Evolutionary conservation across 768 basidiomycete species (phyloP), one percentile per base, ranked within the genome.

Genomic region (Hypholoma fasciculare): DNA sequence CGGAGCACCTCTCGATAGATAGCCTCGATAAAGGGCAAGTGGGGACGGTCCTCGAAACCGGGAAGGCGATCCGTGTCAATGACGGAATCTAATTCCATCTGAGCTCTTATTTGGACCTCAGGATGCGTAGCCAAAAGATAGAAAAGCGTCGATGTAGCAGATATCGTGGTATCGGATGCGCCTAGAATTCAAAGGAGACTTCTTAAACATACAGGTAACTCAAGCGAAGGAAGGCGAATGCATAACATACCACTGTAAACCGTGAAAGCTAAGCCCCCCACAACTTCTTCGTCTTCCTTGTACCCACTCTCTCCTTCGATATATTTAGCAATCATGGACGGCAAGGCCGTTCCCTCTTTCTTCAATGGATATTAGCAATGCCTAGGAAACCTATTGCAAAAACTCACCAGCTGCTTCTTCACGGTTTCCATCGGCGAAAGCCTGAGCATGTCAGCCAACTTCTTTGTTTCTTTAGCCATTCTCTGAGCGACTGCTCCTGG

Each of bases 1-100:
- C 76, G 67, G 23, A 76, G 49, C 6, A 72, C 60, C 60, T 80
- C 78, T 53, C 71, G 71, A 23, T 71, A 54, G 3, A 79, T 49
- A 2, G 76, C 76, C 1, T 65, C 57, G 23, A 77, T 51, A 53
- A 75, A 77, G 0, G 74, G 74, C 27, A 77, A 54, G 5, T 51
- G 49, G 8, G 60, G 52, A 1, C 61, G 58, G 51, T 78, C 74
- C 0, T 65, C 64, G 38, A 68, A 66, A 3, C 49, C 60, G 1
- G 72, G 70, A 16, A 75, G 58, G 9, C 72, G 63, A 12, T 63
- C 58, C 2, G 43, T 20, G 5, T 74, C 73, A 30, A 75, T 56
- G 5, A 74, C 64, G 1, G 60, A 38, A 56, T 76, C 73, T 14
- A 76, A 63, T 56, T 76, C 75, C 9, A 34, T 62, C 53, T 73